These are phyloP conservation scores for Phylloporus rhodoxanthus DNA, from an alignment of 768 basidiomycete species.

Conservation along the genomic window DNA sequence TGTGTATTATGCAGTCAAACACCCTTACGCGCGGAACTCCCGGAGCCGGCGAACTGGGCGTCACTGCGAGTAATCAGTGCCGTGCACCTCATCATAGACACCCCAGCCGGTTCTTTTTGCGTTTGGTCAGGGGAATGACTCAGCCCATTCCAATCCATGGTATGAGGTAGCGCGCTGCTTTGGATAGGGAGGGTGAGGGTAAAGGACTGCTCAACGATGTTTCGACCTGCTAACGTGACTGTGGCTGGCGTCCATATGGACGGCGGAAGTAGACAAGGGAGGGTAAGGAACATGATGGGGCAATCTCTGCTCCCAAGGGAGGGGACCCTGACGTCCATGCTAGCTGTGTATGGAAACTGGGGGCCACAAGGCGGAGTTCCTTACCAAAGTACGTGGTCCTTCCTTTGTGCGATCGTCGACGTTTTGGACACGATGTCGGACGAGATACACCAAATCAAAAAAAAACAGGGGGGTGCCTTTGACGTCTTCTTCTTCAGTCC, in stretches of 20 bases:
- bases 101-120: not conserved
- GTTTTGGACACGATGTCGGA: conserved; percentile 1
- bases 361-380: not conserved
- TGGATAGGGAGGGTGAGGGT: not conserved
- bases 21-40: not conserved
- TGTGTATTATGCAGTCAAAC: not conserved
- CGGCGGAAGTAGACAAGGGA: not conserved
- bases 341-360: not conserved
- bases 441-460: not conserved
- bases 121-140: not conserved
- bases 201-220: not conserved
- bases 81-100: not conserved
- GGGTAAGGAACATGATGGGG: conserved; percentile 4
- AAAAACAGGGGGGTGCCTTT: not conserved
- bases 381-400: not conserved
- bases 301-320: not conserved
- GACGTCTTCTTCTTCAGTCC: not conserved
- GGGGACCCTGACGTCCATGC: conserved; percentile 1
- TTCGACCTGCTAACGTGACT: conserved; percentile 15
- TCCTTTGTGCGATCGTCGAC: conserved; percentile 1
- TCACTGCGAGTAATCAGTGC: not conserved
- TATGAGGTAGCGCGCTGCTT: not conserved
- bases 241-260: conserved; percentile 2
- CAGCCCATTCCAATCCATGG: not conserved
- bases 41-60: not conserved